Percentiles rank a stretch among this genome's conserved stretches.
Conservation (phyloP, 2,329 filamentous ascomycete genomes). For the Beauveria sp. region DNA sequence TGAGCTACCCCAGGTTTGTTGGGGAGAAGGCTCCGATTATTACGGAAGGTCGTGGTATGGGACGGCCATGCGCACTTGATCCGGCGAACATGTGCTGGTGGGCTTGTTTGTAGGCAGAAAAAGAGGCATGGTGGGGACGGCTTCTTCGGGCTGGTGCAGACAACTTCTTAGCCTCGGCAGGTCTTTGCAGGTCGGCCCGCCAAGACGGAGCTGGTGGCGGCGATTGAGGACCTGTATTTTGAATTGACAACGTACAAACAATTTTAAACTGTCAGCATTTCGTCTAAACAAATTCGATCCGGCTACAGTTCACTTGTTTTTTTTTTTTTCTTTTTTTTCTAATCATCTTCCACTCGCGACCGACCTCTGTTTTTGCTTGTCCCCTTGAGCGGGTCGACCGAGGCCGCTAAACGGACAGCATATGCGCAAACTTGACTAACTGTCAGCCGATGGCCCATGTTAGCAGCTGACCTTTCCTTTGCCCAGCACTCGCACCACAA, state of each 20-base stretch:
- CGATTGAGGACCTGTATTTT: too few species aligned
- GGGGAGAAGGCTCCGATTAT: constrained; percentile 5
- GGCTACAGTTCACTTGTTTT: too few species aligned
- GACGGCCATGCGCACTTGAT: constrained; percentile 5
- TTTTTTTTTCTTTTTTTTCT: too few species aligned
- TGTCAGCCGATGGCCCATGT: background rate
- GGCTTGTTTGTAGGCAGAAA: background rate
- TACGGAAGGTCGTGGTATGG: background rate
- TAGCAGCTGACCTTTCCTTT: constrained; percentile 2
- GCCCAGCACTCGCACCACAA: background rate
- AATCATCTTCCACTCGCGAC: too few species aligned
- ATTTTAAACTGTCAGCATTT: too few species aligned
- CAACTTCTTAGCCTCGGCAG: constrained; percentile 17
- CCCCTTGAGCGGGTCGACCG: constrained; percentile 10
- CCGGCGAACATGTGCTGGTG: constrained; percentile 11
- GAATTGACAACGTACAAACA: too few species aligned
- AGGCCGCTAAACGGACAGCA: constrained; percentile 12
- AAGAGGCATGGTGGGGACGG: constrained; percentile 3
- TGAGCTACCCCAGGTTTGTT: constrained; percentile 6
- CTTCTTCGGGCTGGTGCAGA: constrained; percentile 13
- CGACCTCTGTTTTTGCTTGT: too few species aligned
- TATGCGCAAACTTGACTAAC: constrained; percentile 1
- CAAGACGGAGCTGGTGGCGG: background rate
- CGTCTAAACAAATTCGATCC: too few species aligned
- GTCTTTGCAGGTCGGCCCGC: background rate